These are phyloP conservation scores for Dipodascus geniculatus DNA, from an alignment of 805 yeast genomes.

Conservation along the genomic window DNA sequence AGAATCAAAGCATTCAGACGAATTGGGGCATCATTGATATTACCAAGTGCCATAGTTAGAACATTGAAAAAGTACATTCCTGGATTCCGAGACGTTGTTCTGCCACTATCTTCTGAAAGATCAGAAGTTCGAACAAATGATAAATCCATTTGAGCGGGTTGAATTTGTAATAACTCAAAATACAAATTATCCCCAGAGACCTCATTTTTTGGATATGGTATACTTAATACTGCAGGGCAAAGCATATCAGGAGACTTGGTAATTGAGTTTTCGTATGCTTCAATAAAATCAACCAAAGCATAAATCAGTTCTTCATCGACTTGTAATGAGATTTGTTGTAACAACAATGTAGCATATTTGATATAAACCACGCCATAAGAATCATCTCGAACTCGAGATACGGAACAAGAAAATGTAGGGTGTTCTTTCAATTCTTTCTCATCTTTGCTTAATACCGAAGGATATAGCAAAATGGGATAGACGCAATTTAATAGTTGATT, in stretches of 20 bases:
- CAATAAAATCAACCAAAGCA: conserved; percentile 58
- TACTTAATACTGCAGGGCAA: conserved; percentile 46
- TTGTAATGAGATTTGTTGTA: conserved; percentile 88
- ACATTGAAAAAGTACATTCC: conserved; percentile 71
- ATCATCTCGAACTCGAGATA: conserved; percentile 77
- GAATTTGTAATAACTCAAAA: conserved; percentile 85
- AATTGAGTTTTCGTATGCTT: background rate
- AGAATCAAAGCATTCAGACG: conserved; percentile 74
- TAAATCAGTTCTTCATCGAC: conserved; percentile 87
- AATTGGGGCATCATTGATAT: conserved; percentile 93
- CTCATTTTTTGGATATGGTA: conserved; percentile 58
- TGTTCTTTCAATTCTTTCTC: conserved; percentile 75
- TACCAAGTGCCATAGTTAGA: conserved; percentile 93
- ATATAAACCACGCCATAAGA: conserved; percentile 82
- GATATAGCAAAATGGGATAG: conserved; percentile 80
- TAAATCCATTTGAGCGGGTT: conserved; percentile 78
- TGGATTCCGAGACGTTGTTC: conserved; percentile 47
- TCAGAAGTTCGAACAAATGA: conserved; percentile 87
- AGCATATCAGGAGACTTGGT: conserved; percentile 41
- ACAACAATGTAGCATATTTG: conserved; percentile 78
- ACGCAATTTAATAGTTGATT: conserved; percentile 82
- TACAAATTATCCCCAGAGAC: conserved; percentile 62
- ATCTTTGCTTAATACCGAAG: conserved; percentile 78
- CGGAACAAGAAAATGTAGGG: conserved; percentile 80
- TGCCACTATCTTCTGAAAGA: conserved; percentile 51